A percentile compares a stretch with the other conserved stretches of the same genome.
Evolutionary conservation across 2,329 filamentous ascomycete species (phyloP).

Genomic region (Trichothecium roseum): DNA sequence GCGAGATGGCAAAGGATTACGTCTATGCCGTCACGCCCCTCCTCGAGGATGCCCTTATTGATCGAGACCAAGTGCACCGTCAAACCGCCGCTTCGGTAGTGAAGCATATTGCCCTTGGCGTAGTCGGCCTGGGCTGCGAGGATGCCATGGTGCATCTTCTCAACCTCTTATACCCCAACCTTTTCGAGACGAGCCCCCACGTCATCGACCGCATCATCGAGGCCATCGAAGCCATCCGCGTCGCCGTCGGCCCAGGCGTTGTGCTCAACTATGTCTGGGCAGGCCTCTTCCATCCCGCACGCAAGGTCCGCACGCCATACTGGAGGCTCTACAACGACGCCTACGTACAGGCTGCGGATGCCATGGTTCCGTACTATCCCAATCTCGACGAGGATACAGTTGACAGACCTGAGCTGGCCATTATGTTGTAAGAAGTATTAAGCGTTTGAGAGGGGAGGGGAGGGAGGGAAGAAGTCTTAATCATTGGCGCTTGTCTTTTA

Average conservation of each 20-base stretch:
- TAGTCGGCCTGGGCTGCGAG: constrained; percentile 95
- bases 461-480: neutral
- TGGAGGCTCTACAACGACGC: constrained; percentile 97
- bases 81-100: constrained; percentile 95
- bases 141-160: constrained; percentile 97
- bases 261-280: constrained; percentile 99
- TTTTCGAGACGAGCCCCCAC: constrained; percentile 96
- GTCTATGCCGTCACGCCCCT: constrained; percentile 96
- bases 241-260: constrained; percentile 83
- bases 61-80: constrained; percentile 93
- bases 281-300: constrained; percentile 89
- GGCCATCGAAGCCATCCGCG: constrained; percentile 89
- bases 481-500: neutral
- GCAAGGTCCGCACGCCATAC: constrained; percentile 89
- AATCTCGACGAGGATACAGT: constrained; percentile 72
- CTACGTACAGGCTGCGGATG: constrained; percentile 86
- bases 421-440: constrained; percentile 53
- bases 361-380: constrained; percentile 95
- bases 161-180: constrained; percentile 90
- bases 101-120: constrained; percentile 93
- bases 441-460: neutral
- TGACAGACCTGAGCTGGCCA: constrained; percentile 69
- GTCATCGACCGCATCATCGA: constrained; percentile 98
- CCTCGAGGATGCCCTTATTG: constrained; percentile 92
- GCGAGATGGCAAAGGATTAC: constrained; percentile 99